Base-by-base conservation (phyloP, 2,329 filamentous ascomycete species). In the Paraconiothyrium brasiliense region DNA sequence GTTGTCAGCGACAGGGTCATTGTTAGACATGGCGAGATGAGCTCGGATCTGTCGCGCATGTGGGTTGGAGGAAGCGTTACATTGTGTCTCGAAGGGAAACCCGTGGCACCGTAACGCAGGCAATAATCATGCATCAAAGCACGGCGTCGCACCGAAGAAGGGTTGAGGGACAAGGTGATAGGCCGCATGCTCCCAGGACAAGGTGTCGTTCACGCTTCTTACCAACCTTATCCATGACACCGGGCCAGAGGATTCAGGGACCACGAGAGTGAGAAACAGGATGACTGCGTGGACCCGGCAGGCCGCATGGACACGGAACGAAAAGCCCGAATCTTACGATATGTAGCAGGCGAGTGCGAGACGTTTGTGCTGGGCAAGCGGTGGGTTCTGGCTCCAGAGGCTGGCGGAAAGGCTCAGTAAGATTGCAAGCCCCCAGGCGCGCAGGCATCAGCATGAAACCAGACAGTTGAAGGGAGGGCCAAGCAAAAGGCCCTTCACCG, bases 141-240 rank as follows among this genome's bases (percentile, higher is more conserved):
- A 56, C 48, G 52, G 43, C 63, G 69, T 68, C 68, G 64, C 68
- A 71, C 67, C 58, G 67, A 54, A 48, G 58, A 52, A 57, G 57
- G 62, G 60, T 48, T 34, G 49, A 44, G 62, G 46, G 52, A 27
- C 41, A 41, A 50, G 22, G 35, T 65, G 64, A 68, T 63, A 60
- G 68, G 70, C 39, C 56, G 47, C 50, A 54, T 54, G 35, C 63
- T 54, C 57, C 65, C 65, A 66, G 60, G 51, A 58, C 63, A 61
- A 66, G 60, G 67, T 71, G 67, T 54, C 57, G 71, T 70, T 72
- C 70, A 71, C 67, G 71, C 67, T 67, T 64, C 61, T 49, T 61
- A 63, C 14, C 66, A 77, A 73, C 73, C 72, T 77, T 75, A 76
- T 73, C 75, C 75, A 73, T 67, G 60, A 62, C 43, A 30, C 63